Evolutionary conservation across 495 filamentous ascomycete species (phyloP), one percentile per base, ranked within the genome.

Genomic region (Tetracladium marchalianum): DNA sequence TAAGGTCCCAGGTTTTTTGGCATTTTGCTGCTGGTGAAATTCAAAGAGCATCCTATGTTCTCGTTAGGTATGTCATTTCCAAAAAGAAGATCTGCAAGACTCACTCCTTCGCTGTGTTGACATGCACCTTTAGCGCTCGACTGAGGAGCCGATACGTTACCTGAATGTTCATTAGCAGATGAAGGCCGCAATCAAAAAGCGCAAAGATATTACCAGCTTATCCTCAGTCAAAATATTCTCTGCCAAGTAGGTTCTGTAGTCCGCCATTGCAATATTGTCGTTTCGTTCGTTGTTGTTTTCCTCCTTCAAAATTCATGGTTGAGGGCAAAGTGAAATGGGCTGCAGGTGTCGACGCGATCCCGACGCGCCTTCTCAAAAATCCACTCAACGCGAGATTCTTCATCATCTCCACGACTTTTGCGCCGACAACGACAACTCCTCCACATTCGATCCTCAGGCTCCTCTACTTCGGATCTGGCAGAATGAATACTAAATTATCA

Each of bases 121-220:
- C 78, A 59, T 95, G 84, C 11, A 94, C 72, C 45, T 87, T 82
- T 37, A 94, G 61, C 31, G 78, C 80, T 54, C 89, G 78, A 60
- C 85, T 85, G 41, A 98, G 63, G 15, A 79, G 65, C 15, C 89
- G 83, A 66, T 94, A 95, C 13, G 85, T 92, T 61, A 95, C 71
- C 90, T 95, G 19, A 46, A 24, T 18, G 11, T 24, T 12, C 33
- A 24, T 17, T 55, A 44, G 49, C 39, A 43, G 37, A 7, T 37
- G 37, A n/a, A 15, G 33, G 32, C 5, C 9, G 11, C 41, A 31
- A 34, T 16, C 15, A 27, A 9, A 24, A n/a, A 43, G 39, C 40
- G 18, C 3, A n/a, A 33, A 17, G 22, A 10, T 31, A 62, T 80
- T 67, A 90, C 89, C 50, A 83, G 71, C 46, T 77, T 79, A 40